These are phyloP conservation scores for Populus tremula DNA, from an alignment of 345 rosid genomes.

Conservation along the genomic window DNA sequence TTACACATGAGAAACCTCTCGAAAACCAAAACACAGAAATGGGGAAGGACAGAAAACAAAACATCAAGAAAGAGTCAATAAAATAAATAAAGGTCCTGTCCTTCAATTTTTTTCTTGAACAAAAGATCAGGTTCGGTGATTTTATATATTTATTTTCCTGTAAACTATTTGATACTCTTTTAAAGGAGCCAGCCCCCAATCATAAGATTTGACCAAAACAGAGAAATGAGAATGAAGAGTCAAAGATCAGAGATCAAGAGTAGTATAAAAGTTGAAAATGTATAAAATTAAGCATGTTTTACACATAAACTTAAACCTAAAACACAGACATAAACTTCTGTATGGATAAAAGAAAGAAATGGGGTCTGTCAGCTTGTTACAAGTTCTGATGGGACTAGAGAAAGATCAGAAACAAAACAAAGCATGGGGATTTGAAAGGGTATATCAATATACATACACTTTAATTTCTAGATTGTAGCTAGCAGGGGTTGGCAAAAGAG, in stretches of 20 bases:
- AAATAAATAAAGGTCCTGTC: not conserved
- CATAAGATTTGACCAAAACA: not conserved
- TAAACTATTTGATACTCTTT: not conserved
- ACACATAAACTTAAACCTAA: not conserved
- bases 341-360: not conserved
- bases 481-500: not conserved
- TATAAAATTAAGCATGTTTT: not conserved
- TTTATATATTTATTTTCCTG: not conserved
- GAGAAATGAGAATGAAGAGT: not conserved
- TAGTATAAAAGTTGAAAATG: not conserved
- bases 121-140: not conserved
- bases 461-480: not conserved
- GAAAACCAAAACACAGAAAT: not conserved
- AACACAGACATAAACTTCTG: not conserved
- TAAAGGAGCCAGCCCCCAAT: not conserved
- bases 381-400: not conserved
- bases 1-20: not conserved
- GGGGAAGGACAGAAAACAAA: not conserved
- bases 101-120: not conserved
- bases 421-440: not conserved
- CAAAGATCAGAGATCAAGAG: not conserved
- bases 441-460: not conserved
- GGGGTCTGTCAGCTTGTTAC: not conserved
- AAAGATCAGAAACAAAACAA: not conserved
- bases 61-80: not conserved